phyloP scores from a whole-genome alignment of 2,329 filamentous ascomycete genomes.

The Talaromyces sp. region DNA sequence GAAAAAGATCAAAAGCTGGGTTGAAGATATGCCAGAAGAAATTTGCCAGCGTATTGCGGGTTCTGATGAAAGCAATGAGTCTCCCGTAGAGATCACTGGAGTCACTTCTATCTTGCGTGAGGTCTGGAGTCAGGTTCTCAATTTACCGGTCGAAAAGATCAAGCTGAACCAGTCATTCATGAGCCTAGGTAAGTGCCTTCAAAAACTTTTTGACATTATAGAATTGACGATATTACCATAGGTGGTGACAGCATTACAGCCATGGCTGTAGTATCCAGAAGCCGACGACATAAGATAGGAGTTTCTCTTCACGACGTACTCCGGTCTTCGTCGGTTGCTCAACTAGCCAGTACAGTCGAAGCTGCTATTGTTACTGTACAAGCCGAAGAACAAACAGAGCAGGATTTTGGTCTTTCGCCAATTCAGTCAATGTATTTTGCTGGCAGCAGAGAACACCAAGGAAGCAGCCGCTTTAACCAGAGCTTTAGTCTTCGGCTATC shows the following conservation, averaged over 20 bases:
- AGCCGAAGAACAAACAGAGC: conserved; percentile 19
- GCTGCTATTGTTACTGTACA: conserved; percentile 14
- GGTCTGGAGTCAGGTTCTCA: conserved; percentile 24
- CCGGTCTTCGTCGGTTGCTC: conserved; percentile 26
- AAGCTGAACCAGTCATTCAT: conserved; percentile 7
- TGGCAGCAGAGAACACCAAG: conserved; percentile 17
- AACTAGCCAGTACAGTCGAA: conserved; percentile 22
- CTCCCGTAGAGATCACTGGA: conserved; percentile 13
- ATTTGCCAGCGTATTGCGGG: conserved; percentile 29
- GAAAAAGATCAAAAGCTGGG: conserved; percentile 4
- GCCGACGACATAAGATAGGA: conserved; percentile 29
- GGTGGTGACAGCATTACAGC: conserved; percentile 36
- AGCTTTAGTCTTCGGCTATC: conserved; percentile 13
- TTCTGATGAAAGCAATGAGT: conserved; percentile 14
- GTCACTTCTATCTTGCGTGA: conserved; percentile 19
- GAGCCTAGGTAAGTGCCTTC: conserved; percentile 3
- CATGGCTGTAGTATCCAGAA: conserved; percentile 32
- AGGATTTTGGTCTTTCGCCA: conserved; percentile 27
- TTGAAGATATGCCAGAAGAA: conserved; percentile 16
- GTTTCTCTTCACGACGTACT: conserved; percentile 29
- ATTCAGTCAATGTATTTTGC: conserved; percentile 29
- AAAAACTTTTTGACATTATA: no score
- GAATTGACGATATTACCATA: conserved; percentile 8
- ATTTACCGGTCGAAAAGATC: conserved; percentile 3
- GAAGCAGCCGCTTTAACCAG: conserved; percentile 14